phyloP scores from a whole-genome alignment of 495 filamentous ascomycete species.

The Copromyces sp. region DNA sequence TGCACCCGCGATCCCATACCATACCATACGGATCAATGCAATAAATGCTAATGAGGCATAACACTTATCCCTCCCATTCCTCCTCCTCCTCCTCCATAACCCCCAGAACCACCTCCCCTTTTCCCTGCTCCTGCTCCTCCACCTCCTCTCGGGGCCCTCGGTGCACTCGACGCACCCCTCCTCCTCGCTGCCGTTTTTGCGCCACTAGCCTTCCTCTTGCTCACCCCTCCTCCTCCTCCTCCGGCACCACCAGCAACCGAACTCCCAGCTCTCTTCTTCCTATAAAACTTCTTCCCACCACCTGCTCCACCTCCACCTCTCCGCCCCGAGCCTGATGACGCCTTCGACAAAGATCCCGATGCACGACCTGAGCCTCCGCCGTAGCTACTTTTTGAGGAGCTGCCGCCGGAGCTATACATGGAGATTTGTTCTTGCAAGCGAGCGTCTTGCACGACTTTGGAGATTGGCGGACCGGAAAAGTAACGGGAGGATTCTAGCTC shows the following conservation, averaged over 20 bases:
- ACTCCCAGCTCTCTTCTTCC: neutral
- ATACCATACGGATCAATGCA: too few species aligned
- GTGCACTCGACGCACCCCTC: neutral
- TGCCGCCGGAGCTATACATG: neutral
- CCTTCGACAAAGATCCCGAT: neutral
- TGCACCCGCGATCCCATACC: too few species aligned
- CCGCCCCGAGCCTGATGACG: neutral
- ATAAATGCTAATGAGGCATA: neutral
- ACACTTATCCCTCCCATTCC: neutral
- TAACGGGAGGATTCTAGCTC: slow-evolving; percentile 8
- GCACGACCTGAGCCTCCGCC: slow-evolving; percentile 14
- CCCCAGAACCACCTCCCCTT: neutral
- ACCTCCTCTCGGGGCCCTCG: neutral
- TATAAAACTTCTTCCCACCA: slow-evolving; percentile 11
- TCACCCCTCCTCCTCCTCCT: neutral
- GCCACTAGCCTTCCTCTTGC: neutral
- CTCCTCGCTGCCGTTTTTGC: neutral
- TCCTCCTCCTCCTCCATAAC: neutral
- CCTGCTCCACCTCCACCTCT: neutral
- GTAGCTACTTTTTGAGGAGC: slow-evolving; percentile 7
- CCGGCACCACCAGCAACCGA: neutral
- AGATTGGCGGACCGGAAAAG: neutral
- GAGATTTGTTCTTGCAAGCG: accelerated
- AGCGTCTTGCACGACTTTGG: neutral
- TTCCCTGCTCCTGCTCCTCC: neutral